Conservation (phyloP, 805 yeast genomes). For the Debaryomyces maramus region DNA sequence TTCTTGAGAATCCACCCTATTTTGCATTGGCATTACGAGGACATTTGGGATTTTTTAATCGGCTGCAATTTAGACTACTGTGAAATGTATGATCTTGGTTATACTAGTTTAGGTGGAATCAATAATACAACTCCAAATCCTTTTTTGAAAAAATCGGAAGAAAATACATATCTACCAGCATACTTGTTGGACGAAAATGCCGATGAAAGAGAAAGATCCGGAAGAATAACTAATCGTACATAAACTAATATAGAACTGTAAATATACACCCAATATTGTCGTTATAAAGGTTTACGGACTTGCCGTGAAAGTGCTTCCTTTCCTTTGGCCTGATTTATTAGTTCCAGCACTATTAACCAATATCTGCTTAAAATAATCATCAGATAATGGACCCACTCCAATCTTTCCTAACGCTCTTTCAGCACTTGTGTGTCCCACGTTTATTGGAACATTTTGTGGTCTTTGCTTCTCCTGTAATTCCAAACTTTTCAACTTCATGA, state of each 20-base stretch:
- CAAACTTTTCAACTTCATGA: constrained; percentile 56
- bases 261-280: neutral
- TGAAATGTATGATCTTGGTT: constrained; percentile 74
- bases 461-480: constrained; percentile 44
- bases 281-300: constrained; percentile 1
- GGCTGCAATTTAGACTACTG: constrained; percentile 67
- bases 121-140: constrained; percentile 75
- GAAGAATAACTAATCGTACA: constrained; percentile 20
- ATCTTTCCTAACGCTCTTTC: constrained; percentile 72
- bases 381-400: constrained; percentile 81
- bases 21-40: constrained; percentile 79
- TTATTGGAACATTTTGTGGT: constrained; percentile 42
- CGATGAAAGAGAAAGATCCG: constrained; percentile 54
- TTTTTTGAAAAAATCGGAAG: constrained; percentile 25
- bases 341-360: constrained; percentile 24
- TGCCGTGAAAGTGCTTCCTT: constrained; percentile 12
- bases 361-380: constrained; percentile 29
- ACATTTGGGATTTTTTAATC: constrained; percentile 81
- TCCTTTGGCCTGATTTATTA: constrained; percentile 20
- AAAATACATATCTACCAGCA: constrained; percentile 48
- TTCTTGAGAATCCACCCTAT: constrained; percentile 86
- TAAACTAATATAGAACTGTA: neutral
- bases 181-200: constrained; percentile 59
- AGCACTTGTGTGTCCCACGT: constrained; percentile 66
- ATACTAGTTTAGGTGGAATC: constrained; percentile 85